A percentile compares a stretch with the other conserved stretches of the same genome.
Conservation (phyloP, 2,329 filamentous ascomycete species). For the Beauveria asiatica region DNA sequence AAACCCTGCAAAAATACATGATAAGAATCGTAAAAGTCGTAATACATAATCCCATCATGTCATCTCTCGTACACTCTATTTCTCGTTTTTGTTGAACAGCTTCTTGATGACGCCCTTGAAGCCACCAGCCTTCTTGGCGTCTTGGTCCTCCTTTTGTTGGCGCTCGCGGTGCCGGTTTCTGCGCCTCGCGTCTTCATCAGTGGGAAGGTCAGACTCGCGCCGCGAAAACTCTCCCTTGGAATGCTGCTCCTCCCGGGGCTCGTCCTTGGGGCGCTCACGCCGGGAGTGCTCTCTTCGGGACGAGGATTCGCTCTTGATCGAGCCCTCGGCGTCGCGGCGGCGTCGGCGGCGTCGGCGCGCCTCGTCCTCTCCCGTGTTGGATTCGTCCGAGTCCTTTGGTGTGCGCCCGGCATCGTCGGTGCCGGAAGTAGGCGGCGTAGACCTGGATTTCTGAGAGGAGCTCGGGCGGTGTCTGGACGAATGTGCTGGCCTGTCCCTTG, state of each 20-base stretch:
- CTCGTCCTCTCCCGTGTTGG: slow-evolving; percentile 2
- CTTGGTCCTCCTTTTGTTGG: slow-evolving; percentile 21
- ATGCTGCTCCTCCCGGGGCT: not conserved
- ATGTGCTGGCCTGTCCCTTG: slow-evolving; percentile 21
- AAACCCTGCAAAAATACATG: slow-evolving; percentile 15
- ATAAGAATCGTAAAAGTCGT: slow-evolving; percentile 13
- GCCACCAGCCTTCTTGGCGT: slow-evolving; percentile 23
- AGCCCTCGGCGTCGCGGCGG: not conserved
- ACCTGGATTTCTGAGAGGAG: not conserved
- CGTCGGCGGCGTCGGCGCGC: slow-evolving; percentile 5
- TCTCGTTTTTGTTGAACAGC: slow-evolving; percentile 19
- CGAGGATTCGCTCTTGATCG: not conserved
- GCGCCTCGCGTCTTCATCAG: slow-evolving; percentile 20
- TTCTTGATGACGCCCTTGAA: slow-evolving; percentile 25
- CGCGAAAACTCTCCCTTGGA: not conserved
- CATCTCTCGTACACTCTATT: slow-evolving; percentile 9
- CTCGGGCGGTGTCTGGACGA: not conserved
- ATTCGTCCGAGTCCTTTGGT: not conserved
- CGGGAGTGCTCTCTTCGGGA: not conserved
- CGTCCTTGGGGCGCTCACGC: not conserved
- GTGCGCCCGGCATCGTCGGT: slow-evolving; percentile 1
- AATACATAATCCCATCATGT: slow-evolving; percentile 10
- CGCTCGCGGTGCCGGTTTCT: slow-evolving; percentile 26
- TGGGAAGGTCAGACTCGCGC: not conserved
- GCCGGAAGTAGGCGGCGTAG: not conserved